These are phyloP conservation scores for Crotalaria pallida DNA, from an alignment of 306 rosid species.

Conservation along the genomic window DNA sequence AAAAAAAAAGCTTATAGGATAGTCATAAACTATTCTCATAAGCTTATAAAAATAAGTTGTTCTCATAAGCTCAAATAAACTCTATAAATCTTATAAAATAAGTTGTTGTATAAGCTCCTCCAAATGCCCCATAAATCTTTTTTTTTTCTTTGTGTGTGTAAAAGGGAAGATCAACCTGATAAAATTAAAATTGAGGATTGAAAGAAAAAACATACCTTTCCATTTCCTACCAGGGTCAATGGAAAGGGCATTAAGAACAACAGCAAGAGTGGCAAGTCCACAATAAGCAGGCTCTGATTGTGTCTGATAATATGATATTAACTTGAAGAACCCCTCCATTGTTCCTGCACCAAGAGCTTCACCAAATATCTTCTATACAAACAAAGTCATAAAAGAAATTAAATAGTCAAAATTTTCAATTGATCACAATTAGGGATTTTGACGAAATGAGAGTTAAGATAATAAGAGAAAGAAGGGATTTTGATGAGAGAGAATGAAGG, in stretches of 20 bases:
- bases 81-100: too few species aligned
- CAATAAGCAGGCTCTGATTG: slow-evolving; percentile 95
- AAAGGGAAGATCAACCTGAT: neutral
- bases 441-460: too few species aligned
- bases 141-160: too few species aligned
- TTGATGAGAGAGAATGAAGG: too few species aligned
- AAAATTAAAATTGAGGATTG: too few species aligned
- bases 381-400: neutral
- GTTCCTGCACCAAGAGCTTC: slow-evolving; percentile 71
- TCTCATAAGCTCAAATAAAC: too few species aligned
- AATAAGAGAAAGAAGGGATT: neutral
- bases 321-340: slow-evolving; percentile 80
- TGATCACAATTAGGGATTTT: neutral
- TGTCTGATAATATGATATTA: slow-evolving; percentile 80
- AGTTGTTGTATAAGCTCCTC: too few species aligned
- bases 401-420: neutral
- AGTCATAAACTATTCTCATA: too few species aligned
- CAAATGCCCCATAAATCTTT: too few species aligned
- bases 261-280: slow-evolving; percentile 71
- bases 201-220: slow-evolving; percentile 53
- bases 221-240: slow-evolving; percentile 98
- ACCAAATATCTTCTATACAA: slow-evolving; percentile 44
- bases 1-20: too few species aligned
- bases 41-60: too few species aligned
- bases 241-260: slow-evolving; percentile 87